A percentile compares a stretch with the other conserved stretches of the same genome.
Conservation (phyloP, 768 basidiomycete species). For the Lactarius hengduanensis region DNA sequence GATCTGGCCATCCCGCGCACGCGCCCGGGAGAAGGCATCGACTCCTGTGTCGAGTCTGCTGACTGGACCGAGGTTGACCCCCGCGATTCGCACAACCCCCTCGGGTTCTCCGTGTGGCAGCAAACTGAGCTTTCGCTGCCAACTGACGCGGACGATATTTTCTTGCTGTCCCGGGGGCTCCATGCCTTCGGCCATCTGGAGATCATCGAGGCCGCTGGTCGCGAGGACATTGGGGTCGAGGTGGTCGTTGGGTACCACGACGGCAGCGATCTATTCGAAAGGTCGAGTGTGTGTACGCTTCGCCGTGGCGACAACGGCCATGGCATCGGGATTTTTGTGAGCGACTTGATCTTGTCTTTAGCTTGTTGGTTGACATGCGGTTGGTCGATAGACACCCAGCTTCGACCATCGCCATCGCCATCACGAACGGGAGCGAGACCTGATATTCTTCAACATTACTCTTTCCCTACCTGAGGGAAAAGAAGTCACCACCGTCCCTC, state of each 20-base stretch:
- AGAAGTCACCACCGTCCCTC: slow-evolving; percentile 5
- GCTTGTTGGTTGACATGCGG: slow-evolving; percentile 4
- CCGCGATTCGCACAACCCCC: background rate
- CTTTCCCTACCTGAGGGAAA: slow-evolving; percentile 18
- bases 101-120: slow-evolving; percentile 4
- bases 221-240: slow-evolving; percentile 25
- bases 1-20: background rate
- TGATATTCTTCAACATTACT: slow-evolving; percentile 18
- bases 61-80: slow-evolving; percentile 14
- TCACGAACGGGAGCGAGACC: background rate
- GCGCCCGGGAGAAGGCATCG: slow-evolving; percentile 2
- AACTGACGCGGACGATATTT: slow-evolving; percentile 9
- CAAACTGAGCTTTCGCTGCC: slow-evolving; percentile 17
- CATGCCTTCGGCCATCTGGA: background rate
- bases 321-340: slow-evolving; percentile 22
- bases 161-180: slow-evolving; percentile 8
- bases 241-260: slow-evolving; percentile 9
- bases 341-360: background rate
- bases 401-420: background rate
- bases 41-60: slow-evolving; percentile 10
- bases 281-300: slow-evolving; percentile 10
- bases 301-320: slow-evolving; percentile 9
- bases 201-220: slow-evolving; percentile 5
- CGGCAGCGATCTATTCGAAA: slow-evolving; percentile 5
- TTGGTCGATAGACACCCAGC: slow-evolving; percentile 3